These are phyloP conservation scores for Xylaria longipes DNA, from an alignment of 495 filamentous ascomycete species.

Conservation along the genomic window DNA sequence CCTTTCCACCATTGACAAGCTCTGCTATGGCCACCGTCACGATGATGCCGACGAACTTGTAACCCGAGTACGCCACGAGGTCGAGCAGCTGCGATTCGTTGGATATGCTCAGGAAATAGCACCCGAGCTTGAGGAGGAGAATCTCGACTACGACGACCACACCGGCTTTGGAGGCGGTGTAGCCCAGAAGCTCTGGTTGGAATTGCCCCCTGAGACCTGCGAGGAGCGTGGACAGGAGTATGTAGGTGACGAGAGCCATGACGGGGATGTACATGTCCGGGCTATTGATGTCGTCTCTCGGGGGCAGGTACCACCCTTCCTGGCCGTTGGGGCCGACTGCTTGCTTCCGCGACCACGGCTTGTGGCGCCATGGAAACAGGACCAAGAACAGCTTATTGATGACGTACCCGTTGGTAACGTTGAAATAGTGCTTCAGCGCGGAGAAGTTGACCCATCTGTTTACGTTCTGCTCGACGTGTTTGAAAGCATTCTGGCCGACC, in stretches of 20 bases:
- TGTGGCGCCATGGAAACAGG: conserved; percentile 96
- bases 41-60: conserved; percentile 98
- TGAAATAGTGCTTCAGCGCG: conserved; percentile 96
- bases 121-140: conserved; percentile 84
- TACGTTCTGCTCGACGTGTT: conserved; percentile 91
- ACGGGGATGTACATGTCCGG: conserved; percentile 99
- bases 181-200: conserved; percentile 89
- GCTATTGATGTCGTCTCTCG: conserved; percentile 95
- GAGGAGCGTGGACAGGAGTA: conserved; percentile 86
- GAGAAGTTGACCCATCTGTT: conserved; percentile 92
- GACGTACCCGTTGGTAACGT: conserved; percentile 92
- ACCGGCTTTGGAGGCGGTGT: conserved; percentile 83
- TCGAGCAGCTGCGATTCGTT: conserved; percentile 88
- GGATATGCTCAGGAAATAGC: conserved; percentile 90
- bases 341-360: conserved; percentile 86
- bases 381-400: conserved; percentile 85
- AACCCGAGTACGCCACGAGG: conserved; percentile 93
- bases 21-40: conserved; percentile 80
- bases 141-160: conserved; percentile 87
- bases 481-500: conserved; percentile 88
- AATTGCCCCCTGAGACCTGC: conserved; percentile 93
- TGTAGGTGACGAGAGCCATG: conserved; percentile 96
- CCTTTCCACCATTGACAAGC: conserved; percentile 74
- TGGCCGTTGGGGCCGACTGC: conserved; percentile 69
- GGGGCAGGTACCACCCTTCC: conserved; percentile 88